Conservation (phyloP, 345 rosid species). For the Hevea brasiliensis region DNA sequence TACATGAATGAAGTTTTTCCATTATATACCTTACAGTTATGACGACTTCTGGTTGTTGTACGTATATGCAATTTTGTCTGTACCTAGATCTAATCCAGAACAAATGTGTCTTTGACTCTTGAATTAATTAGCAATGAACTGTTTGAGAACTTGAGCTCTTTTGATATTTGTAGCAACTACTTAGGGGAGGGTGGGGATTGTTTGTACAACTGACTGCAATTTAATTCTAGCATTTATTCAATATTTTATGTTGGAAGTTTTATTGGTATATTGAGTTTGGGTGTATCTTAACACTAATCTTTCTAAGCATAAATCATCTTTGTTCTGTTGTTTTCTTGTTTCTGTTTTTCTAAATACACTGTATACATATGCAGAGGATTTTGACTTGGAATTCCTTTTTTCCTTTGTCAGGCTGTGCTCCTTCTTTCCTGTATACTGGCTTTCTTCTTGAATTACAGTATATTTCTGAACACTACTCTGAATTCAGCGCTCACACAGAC, state of each 20-base stretch:
- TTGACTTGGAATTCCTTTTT: neutral
- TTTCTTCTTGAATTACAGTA: conserved; percentile 92
- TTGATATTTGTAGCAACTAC: neutral
- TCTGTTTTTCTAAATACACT: neutral
- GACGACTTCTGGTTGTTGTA: neutral
- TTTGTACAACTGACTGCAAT: neutral
- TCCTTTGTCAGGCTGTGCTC: conserved; percentile 61
- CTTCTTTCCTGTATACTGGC: conserved; percentile 79
- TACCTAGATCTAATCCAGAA: neutral
- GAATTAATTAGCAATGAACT: neutral
- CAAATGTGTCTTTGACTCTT: neutral
- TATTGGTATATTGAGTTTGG: neutral
- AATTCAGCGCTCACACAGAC: conserved; percentile 97
- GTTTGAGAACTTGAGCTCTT: neutral
- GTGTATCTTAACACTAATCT: neutral
- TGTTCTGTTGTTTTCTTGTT: neutral
- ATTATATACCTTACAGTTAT: neutral
- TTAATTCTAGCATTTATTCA: neutral
- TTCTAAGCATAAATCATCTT: neutral
- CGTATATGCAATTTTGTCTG: neutral
- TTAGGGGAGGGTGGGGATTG: neutral
- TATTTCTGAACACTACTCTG: conserved; percentile 93
- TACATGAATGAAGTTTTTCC: neutral
- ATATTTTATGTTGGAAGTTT: neutral
- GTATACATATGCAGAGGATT: neutral